phyloP scores from a whole-genome alignment of 176 grass and related monocot genomes.

The Tillandsia fasciculata region DNA sequence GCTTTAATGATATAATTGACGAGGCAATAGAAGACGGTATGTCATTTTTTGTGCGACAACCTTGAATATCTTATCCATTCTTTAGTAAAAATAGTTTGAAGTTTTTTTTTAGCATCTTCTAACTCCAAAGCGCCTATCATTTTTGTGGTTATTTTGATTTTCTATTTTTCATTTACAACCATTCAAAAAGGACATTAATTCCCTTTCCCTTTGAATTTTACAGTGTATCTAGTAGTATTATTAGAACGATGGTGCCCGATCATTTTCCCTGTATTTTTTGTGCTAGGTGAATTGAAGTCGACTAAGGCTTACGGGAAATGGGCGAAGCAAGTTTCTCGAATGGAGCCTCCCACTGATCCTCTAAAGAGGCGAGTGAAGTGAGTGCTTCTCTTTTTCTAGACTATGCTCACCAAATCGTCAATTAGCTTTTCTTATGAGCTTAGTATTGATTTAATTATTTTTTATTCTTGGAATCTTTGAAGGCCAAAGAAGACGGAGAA shows the following conservation, averaged over 20 bases:
- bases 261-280: not conserved
- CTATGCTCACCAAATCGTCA: not conserved
- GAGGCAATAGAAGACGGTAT: constrained; percentile 85
- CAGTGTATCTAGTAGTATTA: not conserved
- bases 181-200: not conserved
- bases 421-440: not conserved
- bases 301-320: constrained; percentile 73
- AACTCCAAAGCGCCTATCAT: no score
- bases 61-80: not conserved
- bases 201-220: not conserved
- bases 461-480: not conserved
- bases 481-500: constrained; percentile 52
- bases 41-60: not conserved
- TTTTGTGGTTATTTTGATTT: not conserved
- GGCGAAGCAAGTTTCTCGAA: constrained; percentile 74
- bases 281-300: constrained; percentile 62
- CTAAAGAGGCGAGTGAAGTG: constrained; percentile 69
- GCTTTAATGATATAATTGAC: constrained; percentile 94
- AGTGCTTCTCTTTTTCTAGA: constrained; percentile 12
- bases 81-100: not conserved
- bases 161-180: not conserved
- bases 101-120: not conserved
- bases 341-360: constrained; percentile 74
- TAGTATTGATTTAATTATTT: not conserved
- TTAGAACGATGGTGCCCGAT: not conserved